Evolutionary conservation across 2,329 filamentous ascomycete species (phyloP).

Genomic region (Sclerotinia nivalis): DNA sequence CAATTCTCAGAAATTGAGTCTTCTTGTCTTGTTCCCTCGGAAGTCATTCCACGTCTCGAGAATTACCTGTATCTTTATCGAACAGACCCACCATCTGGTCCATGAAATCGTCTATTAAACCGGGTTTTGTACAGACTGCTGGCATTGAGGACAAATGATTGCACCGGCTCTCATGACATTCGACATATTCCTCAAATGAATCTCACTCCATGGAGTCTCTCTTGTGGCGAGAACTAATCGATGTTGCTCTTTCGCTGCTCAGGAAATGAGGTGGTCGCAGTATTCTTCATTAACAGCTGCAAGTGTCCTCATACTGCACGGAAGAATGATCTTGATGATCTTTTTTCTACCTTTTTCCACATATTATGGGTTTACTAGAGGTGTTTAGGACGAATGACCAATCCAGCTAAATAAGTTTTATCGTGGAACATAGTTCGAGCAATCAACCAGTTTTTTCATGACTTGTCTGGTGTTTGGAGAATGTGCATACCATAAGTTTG

Average conservation of each 20-base stretch:
- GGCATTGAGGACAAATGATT: conserved; percentile 44
- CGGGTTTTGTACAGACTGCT: neutral
- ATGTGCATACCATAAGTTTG: conserved; percentile 54
- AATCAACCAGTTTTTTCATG: conserved; percentile 53
- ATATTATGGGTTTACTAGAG: conserved; percentile 49
- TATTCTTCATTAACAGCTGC: conserved; percentile 46
- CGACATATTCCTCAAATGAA: conserved; percentile 51
- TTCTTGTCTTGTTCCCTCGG: conserved; percentile 25
- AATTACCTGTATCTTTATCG: neutral
- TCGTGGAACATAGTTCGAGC: conserved; percentile 50
- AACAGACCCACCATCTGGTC: neutral
- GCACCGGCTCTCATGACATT: conserved; percentile 44
- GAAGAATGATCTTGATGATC: conserved; percentile 48
- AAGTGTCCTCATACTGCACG: conserved; percentile 52
- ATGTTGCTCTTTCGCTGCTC: conserved; percentile 49
- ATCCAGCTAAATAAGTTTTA: conserved; percentile 45
- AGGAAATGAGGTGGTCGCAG: conserved; percentile 49
- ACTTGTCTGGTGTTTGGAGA: conserved; percentile 47
- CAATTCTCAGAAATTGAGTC: neutral
- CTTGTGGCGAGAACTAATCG: conserved; percentile 45
- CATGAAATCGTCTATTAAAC: neutral
- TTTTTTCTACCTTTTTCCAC: conserved; percentile 44
- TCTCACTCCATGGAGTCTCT: conserved; percentile 50
- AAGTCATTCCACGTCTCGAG: neutral
- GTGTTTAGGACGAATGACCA: conserved; percentile 50